Base-by-base conservation (phyloP, 352 stramenopile genomes). In the Pythium biforme region DNA sequence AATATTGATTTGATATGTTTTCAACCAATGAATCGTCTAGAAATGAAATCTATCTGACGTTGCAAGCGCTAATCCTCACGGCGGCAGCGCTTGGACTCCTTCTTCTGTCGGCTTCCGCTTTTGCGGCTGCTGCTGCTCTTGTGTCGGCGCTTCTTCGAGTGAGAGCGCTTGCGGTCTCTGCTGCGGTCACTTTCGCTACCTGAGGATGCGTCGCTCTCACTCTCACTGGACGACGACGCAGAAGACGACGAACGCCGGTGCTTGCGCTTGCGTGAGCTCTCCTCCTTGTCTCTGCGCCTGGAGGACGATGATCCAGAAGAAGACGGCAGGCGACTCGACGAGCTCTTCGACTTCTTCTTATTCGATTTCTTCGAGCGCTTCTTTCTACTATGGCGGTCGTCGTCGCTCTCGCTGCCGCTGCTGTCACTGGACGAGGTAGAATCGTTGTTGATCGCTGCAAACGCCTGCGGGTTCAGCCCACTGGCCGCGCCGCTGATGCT, bases 391-490 rank as follows among this genome's bases (percentile, higher is more conserved):
- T 48, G 55, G 23, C 48, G 50, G 25, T 73, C 55, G 25, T 47
- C 55, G 2, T 74, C 64, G 23, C 59, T 60, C 8, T 79, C 72
- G 22, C 61, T 56, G 25, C 66, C 58, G 31, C 76, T 74, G 26
- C 64, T 58, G 23, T 65, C 63, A 25, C 62, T 74, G 22, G 20
- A 31, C 12, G 55, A 54, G 26, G 76, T 73, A 11, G 68, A 62
- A 26, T 69, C 64, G 31, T 64, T 72, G 55, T 83, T 79, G 50
- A 89, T 83, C 40, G 83, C 83, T 23, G 80, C 83, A 49, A 92
- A 55, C 34, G 83, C 83, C 60, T 92, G 83, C 11, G 83, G 81
- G 49, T 92, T 92, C 20, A 92, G 55, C 0, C 83, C 81, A 27
- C 77, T 90, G 45, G 55, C 48, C 15, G 34, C 60, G 62, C 68